Evolutionary conservation across 768 basidiomycete species (phyloP).

Genomic region (Rubroboletus satanas): DNA sequence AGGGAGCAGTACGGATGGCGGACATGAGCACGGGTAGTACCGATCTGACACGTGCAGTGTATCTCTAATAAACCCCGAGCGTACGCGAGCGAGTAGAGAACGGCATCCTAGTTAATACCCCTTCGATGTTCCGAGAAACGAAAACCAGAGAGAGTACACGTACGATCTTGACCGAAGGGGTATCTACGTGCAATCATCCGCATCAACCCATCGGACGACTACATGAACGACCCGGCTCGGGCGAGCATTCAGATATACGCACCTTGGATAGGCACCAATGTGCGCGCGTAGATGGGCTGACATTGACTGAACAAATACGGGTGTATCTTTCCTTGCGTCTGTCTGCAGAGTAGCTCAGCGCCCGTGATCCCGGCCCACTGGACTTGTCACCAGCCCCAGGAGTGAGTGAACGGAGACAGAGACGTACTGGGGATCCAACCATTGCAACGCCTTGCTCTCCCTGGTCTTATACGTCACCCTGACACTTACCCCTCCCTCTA

Average conservation of each 20-base stretch:
- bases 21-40: constrained; percentile 81
- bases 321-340: constrained; percentile 84
- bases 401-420: background rate
- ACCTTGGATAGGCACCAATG: constrained; percentile 78
- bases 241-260: background rate
- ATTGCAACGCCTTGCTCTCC: constrained; percentile 76
- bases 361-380: background rate
- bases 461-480: constrained; percentile 70
- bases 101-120: background rate
- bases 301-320: constrained; percentile 93
- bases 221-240: background rate
- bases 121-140: background rate
- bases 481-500: constrained; percentile 38
- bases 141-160: constrained; percentile 18
- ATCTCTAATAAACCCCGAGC: constrained; percentile 46
- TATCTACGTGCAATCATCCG: constrained; percentile 46
- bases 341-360: constrained; percentile 39
- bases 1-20: constrained; percentile 76
- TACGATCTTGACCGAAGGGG: constrained; percentile 82
- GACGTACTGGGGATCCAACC: constrained; percentile 73
- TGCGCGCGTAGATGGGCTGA: constrained; percentile 86
- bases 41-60: constrained; percentile 68
- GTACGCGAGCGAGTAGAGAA: background rate
- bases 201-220: background rate
- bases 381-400: background rate